Evolutionary conservation across 2,329 filamentous ascomycete genomes (phyloP), one percentile per base, ranked within the genome.

Genomic region (Beauveria australis): DNA sequence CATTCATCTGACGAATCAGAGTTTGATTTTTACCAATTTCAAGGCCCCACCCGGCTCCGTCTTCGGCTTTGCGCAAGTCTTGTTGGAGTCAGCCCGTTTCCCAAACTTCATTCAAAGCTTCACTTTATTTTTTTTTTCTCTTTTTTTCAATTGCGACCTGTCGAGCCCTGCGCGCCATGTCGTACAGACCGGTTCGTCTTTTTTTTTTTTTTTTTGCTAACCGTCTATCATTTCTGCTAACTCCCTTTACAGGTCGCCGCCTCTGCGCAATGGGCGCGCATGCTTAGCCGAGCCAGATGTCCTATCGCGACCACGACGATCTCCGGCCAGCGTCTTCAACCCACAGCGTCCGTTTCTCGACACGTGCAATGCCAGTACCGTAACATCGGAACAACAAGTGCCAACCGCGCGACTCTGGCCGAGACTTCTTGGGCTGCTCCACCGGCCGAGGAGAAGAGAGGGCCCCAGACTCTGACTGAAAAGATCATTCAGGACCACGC

Each of bases 401-500:
- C 40, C 9, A 54, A 54, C 22, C 40, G 40, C 28, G 54, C 41
- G 12, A 40, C 43, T n/a, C n/a, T 48, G 26, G 28, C 30, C 19
- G 54, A 57, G 28, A 37, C 43, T 12, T 48, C 54, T 5, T 57
- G 28, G 30, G 40, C 51, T 26, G 51, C 18, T 14, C 28, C 54
- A 7, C 30, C 54, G 22, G 44, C 28, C 12, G 54, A 48, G 43
- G 43, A 26, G 18, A 47, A 16, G n/a, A 16, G 54, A 40, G n/a
- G 41, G 2, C 83, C 89, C 0, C 92, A 96, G 74, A 97, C 90
- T 3, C 75, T 96, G 56, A 94, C 90, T 3, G 92, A 97, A 73
- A 96, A 96, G 79, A 96, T 97, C 62, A 87, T 96, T 0, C 92
- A 97, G 72, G 76, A 81, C 18, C 88, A 96, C 73, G 82, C 91